Conservation (phyloP, 2,329 filamentous ascomycete species). For the Arthrobotrys iridis region DNA sequence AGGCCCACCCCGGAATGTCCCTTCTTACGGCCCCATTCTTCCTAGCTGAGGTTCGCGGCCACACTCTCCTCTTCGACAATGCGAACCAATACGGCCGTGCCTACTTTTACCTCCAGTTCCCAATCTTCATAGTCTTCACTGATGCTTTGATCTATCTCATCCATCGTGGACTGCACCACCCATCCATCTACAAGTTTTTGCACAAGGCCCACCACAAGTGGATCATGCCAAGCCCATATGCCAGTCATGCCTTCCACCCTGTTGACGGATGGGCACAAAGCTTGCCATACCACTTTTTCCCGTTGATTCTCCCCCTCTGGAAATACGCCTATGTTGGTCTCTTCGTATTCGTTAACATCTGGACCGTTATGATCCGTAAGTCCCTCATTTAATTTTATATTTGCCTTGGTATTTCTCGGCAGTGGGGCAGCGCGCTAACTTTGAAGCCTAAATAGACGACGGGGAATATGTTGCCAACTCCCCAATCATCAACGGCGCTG, state of each 20-base stretch:
- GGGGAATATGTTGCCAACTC: conserved; percentile 93
- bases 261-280: conserved; percentile 89
- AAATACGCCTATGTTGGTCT: conserved; percentile 87
- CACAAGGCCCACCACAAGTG: conserved; percentile 99
- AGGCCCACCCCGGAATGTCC: conserved; percentile 82
- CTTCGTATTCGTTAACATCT: conserved; percentile 94
- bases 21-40: conserved; percentile 83
- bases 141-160: conserved; percentile 93
- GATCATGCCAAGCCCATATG: conserved; percentile 97
- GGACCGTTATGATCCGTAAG: conserved; percentile 85
- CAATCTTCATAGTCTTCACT: conserved; percentile 86
- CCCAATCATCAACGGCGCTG: conserved; percentile 91
- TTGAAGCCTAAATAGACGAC: conserved; percentile 69
- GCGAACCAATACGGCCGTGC: conserved; percentile 76
- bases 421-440: not conserved
- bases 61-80: conserved; percentile 87
- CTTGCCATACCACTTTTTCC: conserved; percentile 90
- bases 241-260: conserved; percentile 93
- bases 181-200: conserved; percentile 80
- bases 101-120: conserved; percentile 86
- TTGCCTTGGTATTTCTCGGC: conserved; percentile 7
- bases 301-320: conserved; percentile 90
- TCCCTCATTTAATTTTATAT: conserved; percentile 17
- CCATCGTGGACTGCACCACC: conserved; percentile 85
- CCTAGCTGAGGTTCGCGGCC: conserved; percentile 82